A percentile compares a stretch with the other conserved stretches of the same genome.
Evolutionary conservation across 1,284 basidiomycete species (phyloP).

Genomic region (Porogramme epimiltina): DNA sequence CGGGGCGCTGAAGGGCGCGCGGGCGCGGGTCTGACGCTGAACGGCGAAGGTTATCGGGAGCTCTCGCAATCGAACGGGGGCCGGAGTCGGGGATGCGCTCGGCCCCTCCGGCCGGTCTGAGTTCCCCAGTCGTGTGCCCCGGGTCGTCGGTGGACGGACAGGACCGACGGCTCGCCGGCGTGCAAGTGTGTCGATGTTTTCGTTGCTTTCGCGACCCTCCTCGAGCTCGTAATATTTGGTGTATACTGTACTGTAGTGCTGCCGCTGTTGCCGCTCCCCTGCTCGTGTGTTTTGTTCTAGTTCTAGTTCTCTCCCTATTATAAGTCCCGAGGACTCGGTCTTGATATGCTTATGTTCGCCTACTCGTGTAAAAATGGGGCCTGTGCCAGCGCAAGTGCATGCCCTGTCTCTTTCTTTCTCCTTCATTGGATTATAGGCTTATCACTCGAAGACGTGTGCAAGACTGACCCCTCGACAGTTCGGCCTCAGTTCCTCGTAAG

Average conservation of each 20-base stretch:
- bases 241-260: constrained; percentile 26
- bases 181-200: constrained; percentile 21
- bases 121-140: background rate
- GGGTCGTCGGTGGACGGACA: constrained; percentile 9
- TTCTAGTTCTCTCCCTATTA: constrained; percentile 1
- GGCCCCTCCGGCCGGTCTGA: too few species aligned
- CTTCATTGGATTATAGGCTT: too few species aligned
- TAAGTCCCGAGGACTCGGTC: constrained; percentile 4
- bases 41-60: too few species aligned
- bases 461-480: too few species aligned
- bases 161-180: constrained; percentile 8
- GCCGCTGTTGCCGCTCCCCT: constrained; percentile 9
- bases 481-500: too few species aligned
- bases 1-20: constrained; percentile 10
- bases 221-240: constrained; percentile 18
- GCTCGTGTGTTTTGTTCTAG: constrained; percentile 14
- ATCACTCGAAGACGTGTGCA: too few species aligned
- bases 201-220: constrained; percentile 22
- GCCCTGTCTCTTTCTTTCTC: too few species aligned
- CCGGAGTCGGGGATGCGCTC: too few species aligned
- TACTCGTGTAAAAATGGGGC: constrained; percentile 8
- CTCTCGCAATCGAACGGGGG: too few species aligned
- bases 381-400: too few species aligned
- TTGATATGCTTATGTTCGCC: background rate
- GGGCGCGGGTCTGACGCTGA: too few species aligned